phyloP scores from a whole-genome alignment of 2,329 filamentous ascomycete genomes.

The Hawksworthiomyces lignivorus region DNA sequence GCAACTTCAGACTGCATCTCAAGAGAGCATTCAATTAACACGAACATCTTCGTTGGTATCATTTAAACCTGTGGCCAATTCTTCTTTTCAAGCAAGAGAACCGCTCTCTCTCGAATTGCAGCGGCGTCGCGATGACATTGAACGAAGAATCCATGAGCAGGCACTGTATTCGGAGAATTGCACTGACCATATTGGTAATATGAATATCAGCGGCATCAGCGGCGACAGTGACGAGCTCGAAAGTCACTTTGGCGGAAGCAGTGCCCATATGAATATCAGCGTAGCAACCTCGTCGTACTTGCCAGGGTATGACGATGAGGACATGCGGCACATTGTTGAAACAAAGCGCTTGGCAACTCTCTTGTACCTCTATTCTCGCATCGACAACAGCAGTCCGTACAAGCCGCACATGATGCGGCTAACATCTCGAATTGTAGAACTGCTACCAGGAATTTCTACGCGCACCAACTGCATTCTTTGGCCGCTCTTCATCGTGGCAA shows the following conservation, averaged over 20 bases:
- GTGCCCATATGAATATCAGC: no score
- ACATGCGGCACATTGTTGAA: slow-evolving; percentile 15
- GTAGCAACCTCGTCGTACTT: no score
- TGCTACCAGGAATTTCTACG: slow-evolving; percentile 18
- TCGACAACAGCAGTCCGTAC: slow-evolving; percentile 19
- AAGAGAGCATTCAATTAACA: no score
- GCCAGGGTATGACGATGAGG: not conserved
- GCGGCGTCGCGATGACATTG: slow-evolving; percentile 9
- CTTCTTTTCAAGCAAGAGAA: no score
- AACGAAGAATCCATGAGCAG: slow-evolving; percentile 7
- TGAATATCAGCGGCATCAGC: no score
- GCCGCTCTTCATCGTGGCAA: slow-evolving; percentile 22
- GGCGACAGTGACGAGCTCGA: no score
- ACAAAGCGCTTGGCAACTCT: slow-evolving; percentile 21
- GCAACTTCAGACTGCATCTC: not conserved
- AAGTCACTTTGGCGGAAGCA: no score
- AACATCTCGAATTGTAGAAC: slow-evolving; percentile 14
- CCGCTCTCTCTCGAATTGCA: not conserved
- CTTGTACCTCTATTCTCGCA: slow-evolving; percentile 22
- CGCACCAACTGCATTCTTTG: slow-evolving; percentile 20
- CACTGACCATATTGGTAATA: no score
- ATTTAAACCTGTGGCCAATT: no score
- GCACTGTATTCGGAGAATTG: no score
- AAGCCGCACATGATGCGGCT: slow-evolving; percentile 18
- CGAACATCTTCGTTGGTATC: no score